phyloP scores from a whole-genome alignment of 2,329 filamentous ascomycete species.

The Fusarium citri region DNA sequence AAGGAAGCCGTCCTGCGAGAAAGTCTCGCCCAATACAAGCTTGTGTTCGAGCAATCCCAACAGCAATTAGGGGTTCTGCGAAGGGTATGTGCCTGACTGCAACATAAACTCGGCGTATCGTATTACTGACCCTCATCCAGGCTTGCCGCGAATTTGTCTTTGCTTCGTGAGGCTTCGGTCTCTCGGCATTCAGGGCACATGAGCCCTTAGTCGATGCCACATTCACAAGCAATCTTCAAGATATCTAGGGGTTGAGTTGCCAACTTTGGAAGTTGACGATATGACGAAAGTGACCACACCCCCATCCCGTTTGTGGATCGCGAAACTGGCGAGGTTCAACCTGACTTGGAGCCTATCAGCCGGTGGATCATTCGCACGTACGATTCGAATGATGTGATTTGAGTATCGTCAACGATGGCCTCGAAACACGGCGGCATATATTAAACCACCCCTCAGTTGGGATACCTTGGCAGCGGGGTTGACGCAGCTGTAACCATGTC shows the following conservation, averaged over 20 bases:
- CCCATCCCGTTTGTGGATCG: slow-evolving; percentile 30
- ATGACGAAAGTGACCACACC: slow-evolving; percentile 33
- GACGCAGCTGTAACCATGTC: slow-evolving; percentile 25
- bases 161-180: slow-evolving; percentile 24
- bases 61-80: slow-evolving; percentile 77
- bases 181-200: slow-evolving; percentile 39
- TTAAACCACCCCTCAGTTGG: slow-evolving; percentile 38
- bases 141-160: slow-evolving; percentile 55
- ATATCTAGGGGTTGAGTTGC: slow-evolving; percentile 27
- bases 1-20: slow-evolving; percentile 81
- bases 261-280: slow-evolving; percentile 35
- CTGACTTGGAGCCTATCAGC: slow-evolving; percentile 39
- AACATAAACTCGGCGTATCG: slow-evolving; percentile 1
- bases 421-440: slow-evolving; percentile 44
- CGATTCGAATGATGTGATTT: slow-evolving; percentile 45
- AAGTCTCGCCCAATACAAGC: slow-evolving; percentile 86
- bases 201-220: slow-evolving; percentile 45
- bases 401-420: slow-evolving; percentile 36
- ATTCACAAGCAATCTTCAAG: slow-evolving; percentile 32
- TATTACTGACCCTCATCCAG: slow-evolving; percentile 43
- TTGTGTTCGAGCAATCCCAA: slow-evolving; percentile 85
- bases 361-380: slow-evolving; percentile 42
- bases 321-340: slow-evolving; percentile 30
- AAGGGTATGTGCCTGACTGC: slow-evolving; percentile 60
- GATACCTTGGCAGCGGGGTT: slow-evolving; percentile 39